Base-by-base conservation (phyloP, 164 flowering plant genomes). In the Sextonia rubra region DNA sequence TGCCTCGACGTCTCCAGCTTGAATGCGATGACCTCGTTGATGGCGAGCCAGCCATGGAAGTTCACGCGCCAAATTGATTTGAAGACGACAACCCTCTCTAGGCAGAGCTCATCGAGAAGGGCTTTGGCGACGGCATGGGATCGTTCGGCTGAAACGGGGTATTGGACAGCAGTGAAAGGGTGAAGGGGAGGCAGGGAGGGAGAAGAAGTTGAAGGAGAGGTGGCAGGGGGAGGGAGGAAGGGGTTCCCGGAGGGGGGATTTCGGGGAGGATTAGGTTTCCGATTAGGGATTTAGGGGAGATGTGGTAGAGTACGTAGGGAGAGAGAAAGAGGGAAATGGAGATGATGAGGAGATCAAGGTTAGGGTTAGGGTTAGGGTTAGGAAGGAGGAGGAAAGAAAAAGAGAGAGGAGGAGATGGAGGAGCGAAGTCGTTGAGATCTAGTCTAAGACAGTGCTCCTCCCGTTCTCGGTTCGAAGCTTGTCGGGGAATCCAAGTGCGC, bases 1-100 rank as follows among this genome's bases (percentile, higher is more conserved):
- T 75, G 77, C 73, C 70, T 52, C 64, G 69, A 69, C 17, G 77
- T 75, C 66, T 75, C 77, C 20, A 75, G 56, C 77, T 75, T 75
- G 49, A 63, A 70, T 17, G 64, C 69, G 22, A 75, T 32, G 12
- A 32, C n/a, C 12, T 75, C 77, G 17, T 75, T 73, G 6, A 30
- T 12, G 30, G 69, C 25, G 55, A 70, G 64, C 52, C 23, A 55
- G 23, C 77, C 77, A 15, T 69, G 71, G 64, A 63, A 75, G 58
- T 75, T 70, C 64, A 30, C 22, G 22, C 77, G 64, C 73, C 64
- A 73, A 58, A 75, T 25, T 15, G 77, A 70, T 8, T 56, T 68
- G 5, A 75, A 56, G 23, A 75, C 30, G 30, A 75, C 27, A 15
- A 70, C 73, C 47, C 52, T 75, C 55, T 64, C 18, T 12, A 73